Evolutionary conservation across 148 eudicot genomes (phyloP).

Genomic region (Rhododendron vialii): DNA sequence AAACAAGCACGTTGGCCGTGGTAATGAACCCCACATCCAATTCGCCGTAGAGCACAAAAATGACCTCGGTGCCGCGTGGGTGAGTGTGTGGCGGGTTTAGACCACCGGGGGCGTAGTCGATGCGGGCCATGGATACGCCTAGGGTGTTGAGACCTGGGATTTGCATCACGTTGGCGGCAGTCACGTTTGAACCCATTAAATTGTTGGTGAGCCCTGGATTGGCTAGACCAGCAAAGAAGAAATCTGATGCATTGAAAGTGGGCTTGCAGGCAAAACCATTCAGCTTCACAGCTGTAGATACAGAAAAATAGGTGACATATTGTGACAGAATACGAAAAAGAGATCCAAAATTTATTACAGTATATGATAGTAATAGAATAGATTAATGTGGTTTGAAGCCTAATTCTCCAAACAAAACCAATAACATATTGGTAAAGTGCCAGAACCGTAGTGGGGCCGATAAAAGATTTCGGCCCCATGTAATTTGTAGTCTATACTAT

Average conservation of each 20-base stretch:
- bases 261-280: slow-evolving; percentile 40
- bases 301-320: neutral
- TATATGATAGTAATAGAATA: neutral
- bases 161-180: slow-evolving; percentile 30
- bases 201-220: slow-evolving; percentile 33
- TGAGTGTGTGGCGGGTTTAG: slow-evolving; percentile 48
- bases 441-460: neutral
- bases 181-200: slow-evolving; percentile 26
- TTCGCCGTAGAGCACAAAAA: slow-evolving; percentile 36
- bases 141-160: slow-evolving; percentile 51
- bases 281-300: slow-evolving; percentile 20
- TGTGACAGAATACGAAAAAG: neutral
- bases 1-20: slow-evolving; percentile 32
- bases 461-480: neutral
- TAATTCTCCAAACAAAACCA: neutral
- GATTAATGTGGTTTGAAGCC: neutral
- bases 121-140: slow-evolving; percentile 38
- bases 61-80: slow-evolving; percentile 48
- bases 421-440: neutral
- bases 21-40: slow-evolving; percentile 45
- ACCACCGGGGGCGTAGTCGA: slow-evolving; percentile 46
- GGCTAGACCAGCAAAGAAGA: slow-evolving; percentile 28
- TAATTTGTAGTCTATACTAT: neutral
- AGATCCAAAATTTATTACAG: neutral
- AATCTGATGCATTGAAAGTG: slow-evolving; percentile 20